A percentile compares a stretch with the other conserved stretches of the same genome.
Conservation (phyloP, 495 filamentous ascomycete species). For the Hyphodiscus hymeniophilus region DNA sequence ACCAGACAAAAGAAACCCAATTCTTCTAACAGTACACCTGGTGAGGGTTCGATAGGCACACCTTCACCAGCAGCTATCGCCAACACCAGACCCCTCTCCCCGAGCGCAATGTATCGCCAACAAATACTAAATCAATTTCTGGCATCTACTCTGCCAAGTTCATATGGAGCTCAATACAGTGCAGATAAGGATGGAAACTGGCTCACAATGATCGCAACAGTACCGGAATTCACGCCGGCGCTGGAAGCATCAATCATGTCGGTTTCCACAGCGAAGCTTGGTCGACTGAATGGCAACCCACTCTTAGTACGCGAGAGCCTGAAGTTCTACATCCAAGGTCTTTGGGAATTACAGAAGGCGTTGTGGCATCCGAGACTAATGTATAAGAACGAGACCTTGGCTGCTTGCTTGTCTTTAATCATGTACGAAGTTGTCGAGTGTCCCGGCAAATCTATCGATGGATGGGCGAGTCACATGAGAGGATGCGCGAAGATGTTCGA, state of each 20-base stretch:
- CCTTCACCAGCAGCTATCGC: conserved; percentile 2
- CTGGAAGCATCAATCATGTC: conserved; percentile 24
- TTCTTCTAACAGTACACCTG: too few relatives aligned
- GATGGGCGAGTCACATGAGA: conserved; percentile 26
- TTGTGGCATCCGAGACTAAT: conserved; percentile 23
- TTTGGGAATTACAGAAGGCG: conserved; percentile 29
- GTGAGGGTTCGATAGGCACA: not conserved
- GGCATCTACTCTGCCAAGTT: too few relatives aligned
- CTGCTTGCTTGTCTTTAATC: conserved; percentile 27
- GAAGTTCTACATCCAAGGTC: conserved; percentile 26
- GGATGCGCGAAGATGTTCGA: conserved; percentile 27
- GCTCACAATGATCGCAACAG: conserved; percentile 21
- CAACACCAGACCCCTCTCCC: conserved; percentile 1
- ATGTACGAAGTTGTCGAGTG: conserved; percentile 34
- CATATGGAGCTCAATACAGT: not conserved
- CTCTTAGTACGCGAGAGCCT: conserved; percentile 24
- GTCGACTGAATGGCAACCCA: conserved; percentile 16
- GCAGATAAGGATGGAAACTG: conserved; percentile 7
- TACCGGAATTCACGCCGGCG: conserved; percentile 18
- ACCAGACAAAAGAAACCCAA: conserved; percentile 8
- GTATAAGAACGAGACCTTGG: conserved; percentile 28
- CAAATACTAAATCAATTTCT: conserved; percentile 15
- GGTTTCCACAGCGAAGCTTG: conserved; percentile 24
- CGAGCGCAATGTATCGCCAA: conserved; percentile 4
- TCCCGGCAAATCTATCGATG: conserved; percentile 20